Conservation (phyloP, 1,284 basidiomycete species). For the Malassezia psittaci region DNA sequence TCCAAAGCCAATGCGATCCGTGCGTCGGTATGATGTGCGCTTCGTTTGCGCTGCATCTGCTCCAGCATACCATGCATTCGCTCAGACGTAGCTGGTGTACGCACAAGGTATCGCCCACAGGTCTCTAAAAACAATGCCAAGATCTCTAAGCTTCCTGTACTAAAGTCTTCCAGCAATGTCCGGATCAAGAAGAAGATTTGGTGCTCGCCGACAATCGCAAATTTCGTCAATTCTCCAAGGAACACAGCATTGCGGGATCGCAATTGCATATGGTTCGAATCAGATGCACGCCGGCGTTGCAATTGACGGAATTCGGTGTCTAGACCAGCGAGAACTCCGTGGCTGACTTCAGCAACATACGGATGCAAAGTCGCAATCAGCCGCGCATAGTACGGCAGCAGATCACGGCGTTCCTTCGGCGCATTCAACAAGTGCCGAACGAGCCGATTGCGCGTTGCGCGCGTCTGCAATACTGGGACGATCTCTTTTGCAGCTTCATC, state of each 20-base stretch:
- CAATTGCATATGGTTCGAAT: constrained; percentile 56
- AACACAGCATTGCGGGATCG: constrained; percentile 81
- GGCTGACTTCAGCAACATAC: constrained; percentile 87
- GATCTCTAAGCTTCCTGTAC: constrained; percentile 83
- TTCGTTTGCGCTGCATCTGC: constrained; percentile 85
- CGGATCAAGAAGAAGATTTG: constrained; percentile 91
- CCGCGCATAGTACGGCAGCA: constrained; percentile 85
- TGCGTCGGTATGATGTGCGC: constrained; percentile 79
- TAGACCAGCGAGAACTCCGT: constrained; percentile 56
- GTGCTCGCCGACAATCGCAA: constrained; percentile 81
- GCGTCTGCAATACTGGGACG: constrained; percentile 78
- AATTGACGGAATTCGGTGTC: constrained; percentile 93
- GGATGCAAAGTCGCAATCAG: constrained; percentile 74
- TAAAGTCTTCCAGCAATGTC: constrained; percentile 90
- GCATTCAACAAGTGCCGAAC: constrained; percentile 64
- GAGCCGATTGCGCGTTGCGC: constrained; percentile 79
- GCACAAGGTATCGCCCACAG: constrained; percentile 81
- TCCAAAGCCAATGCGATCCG: constrained; percentile 79
- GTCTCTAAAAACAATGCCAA: constrained; percentile 82
- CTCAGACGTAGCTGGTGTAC: constrained; percentile 74
- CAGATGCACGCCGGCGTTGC: constrained; percentile 53
- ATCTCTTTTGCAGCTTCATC: constrained; percentile 94
- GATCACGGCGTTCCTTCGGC: constrained; percentile 76
- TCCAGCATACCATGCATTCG: constrained; percentile 66
- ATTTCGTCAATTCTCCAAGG: constrained; percentile 86